These are phyloP conservation scores for Globisporangium okanoganense DNA, from an alignment of 352 stramenopile species.

Conservation along the genomic window DNA sequence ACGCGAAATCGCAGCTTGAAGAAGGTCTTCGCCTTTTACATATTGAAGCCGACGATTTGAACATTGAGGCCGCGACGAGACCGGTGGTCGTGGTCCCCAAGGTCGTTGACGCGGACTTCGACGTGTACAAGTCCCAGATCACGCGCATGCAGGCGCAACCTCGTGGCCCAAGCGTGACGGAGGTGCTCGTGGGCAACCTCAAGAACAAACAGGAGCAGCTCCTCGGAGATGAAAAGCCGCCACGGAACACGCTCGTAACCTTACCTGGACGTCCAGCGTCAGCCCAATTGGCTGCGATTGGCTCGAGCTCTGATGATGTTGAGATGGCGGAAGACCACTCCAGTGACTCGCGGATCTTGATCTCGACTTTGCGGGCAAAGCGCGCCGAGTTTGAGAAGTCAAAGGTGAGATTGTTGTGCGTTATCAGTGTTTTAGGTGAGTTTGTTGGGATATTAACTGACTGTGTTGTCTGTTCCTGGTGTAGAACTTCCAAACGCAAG, in stretches of 20 bases:
- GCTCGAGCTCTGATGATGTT: neutral
- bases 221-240: constrained; percentile 48
- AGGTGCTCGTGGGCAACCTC: constrained; percentile 70
- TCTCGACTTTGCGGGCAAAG: constrained; percentile 70
- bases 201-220: constrained; percentile 79
- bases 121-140: constrained; percentile 84
- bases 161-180: constrained; percentile 67
- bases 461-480: neutral
- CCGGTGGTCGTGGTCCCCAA: constrained; percentile 44
- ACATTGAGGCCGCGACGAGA: constrained; percentile 40
- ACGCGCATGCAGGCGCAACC: constrained; percentile 83
- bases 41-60: constrained; percentile 76
- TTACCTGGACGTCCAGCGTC: constrained; percentile 27
- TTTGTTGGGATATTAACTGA: neutral
- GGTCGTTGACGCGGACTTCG: constrained; percentile 43
- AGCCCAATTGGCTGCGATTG: neutral
- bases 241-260: constrained; percentile 59
- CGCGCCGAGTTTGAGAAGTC: constrained; percentile 74
- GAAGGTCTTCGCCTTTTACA: constrained; percentile 54
- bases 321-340: constrained; percentile 26
- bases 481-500: constrained; percentile 81
- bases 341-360: constrained; percentile 64
- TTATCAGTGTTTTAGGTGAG: neutral
- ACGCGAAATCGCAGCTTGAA: constrained; percentile 33
- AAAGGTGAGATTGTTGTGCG: constrained; percentile 33